Base-by-base conservation (phyloP, 306 rosid genomes). In the Prosopis cineraria region DNA sequence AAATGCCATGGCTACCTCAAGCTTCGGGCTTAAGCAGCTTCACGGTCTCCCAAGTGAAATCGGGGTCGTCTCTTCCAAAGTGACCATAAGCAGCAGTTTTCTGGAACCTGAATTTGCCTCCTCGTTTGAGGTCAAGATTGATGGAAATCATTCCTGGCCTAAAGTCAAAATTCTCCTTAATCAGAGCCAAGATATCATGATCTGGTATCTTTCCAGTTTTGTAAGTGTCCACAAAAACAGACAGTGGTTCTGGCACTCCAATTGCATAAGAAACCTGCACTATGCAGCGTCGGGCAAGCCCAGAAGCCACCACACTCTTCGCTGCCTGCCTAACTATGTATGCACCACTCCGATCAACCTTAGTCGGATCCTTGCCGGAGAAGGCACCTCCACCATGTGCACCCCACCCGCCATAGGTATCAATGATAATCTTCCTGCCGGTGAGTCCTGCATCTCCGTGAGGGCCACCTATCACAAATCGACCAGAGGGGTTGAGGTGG, bases 341-440 rank as follows among this genome's bases (percentile, higher is more conserved):
- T 5, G 93, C 93, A 39, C 90, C 96, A 63, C 96, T 91, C 29
- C 96, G 81, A 73, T 91, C 96, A 13, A 91, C 96, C 84, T 91
- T 91, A 79, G 96, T 91, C 53, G 96, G 93, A 53, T 91, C 96
- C 88, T 89, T 91, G 39, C 96, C 96, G 0, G 92, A 91, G 86
- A 91, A 91, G 45, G 93, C 93, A 80, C 97, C 93, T 70, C 97
- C 93, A 70, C 93, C 97, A 74, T 91, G 97, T 83, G 97, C 97
- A 77, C 97, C 97, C 93, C 93, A 91, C 24, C 97, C 92, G 3
- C 97, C 97, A 40, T 89, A 91, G 70, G 92, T 91, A 56, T 91
- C 97, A 0, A 91, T 91, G 12, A 89, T 91, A 77, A 91, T 91
- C 88, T 91, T 91, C 83, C 97, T 41, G 45, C 97, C 97, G 4